A percentile compares a stretch with the other conserved stretches of the same genome.
Evolutionary conservation across 805 yeast species (phyloP).

Genomic region (Pichia sporocuriosa): DNA sequence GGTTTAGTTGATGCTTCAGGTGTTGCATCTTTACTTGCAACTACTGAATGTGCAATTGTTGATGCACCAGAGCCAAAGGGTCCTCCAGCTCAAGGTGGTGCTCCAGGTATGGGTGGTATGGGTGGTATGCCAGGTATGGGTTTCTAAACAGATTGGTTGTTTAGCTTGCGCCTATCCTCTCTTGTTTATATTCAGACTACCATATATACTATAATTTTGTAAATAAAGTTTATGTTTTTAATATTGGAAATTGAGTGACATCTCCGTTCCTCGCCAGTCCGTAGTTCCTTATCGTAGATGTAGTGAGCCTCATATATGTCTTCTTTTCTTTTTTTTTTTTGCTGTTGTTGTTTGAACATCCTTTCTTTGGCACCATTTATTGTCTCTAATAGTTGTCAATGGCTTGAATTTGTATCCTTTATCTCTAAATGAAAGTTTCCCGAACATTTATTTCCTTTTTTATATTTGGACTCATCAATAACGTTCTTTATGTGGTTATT

Average conservation of each 20-base stretch:
- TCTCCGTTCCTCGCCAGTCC: not conserved
- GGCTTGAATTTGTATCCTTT: no score
- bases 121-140: constrained; percentile 49
- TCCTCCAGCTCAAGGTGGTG: constrained; percentile 42
- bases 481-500: constrained; percentile 85
- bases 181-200: not conserved
- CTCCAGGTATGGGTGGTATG: constrained; percentile 39
- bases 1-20: constrained; percentile 96
- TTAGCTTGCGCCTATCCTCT: not conserved
- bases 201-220: not conserved
- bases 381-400: no score
- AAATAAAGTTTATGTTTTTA: no score
- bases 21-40: constrained; percentile 94
- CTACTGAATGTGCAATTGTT: constrained; percentile 97
- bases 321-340: no score
- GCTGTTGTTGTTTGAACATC: no score
- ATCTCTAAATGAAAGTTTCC: no score
- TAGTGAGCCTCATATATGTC: no score
- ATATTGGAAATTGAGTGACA: no score
- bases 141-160: no score
- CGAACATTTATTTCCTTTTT: constrained; percentile 43
- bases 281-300: no score
- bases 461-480: constrained; percentile 80
- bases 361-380: no score
- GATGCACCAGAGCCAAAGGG: constrained; percentile 83